phyloP scores from a whole-genome alignment of 345 rosid genomes.

The Sisymbrium irio region DNA sequence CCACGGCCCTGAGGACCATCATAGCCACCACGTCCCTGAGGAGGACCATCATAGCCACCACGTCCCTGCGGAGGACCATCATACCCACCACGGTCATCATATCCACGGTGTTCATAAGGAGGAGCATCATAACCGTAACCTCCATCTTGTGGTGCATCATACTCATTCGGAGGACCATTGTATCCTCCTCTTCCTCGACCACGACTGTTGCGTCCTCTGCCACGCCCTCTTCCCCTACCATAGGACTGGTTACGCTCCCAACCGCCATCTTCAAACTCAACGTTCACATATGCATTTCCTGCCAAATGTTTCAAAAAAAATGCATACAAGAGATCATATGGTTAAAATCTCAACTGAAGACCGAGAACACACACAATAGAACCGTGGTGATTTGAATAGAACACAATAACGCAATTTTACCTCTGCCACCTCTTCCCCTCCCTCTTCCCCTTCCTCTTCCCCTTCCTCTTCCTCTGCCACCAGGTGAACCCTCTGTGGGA shows the following conservation, averaged over 20 bases:
- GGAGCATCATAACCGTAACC: constrained; percentile 64
- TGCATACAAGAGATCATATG: background rate
- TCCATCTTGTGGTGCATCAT: constrained; percentile 64
- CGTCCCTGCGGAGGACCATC: constrained; percentile 11
- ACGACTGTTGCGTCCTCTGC: constrained; percentile 74
- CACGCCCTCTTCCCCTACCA: constrained; percentile 81
- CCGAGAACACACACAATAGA: background rate
- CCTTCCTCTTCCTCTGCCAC: constrained; percentile 64
- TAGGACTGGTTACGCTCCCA: constrained; percentile 65
- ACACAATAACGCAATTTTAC: constrained; percentile 16
- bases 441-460: constrained; percentile 63
- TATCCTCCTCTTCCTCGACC: constrained; percentile 89
- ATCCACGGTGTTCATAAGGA: constrained; percentile 30
- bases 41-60: constrained; percentile 20
- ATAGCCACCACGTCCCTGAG: constrained; percentile 8
- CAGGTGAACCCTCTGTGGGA: constrained; percentile 67
- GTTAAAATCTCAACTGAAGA: background rate
- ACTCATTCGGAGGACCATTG: constrained; percentile 55
- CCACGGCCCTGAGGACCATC: constrained; percentile 17
- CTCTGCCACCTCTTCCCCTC: constrained; percentile 40
- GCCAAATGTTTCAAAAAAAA: background rate
- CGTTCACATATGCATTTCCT: constrained; percentile 71
- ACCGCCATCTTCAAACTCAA: constrained; percentile 77
- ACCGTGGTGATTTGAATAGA: background rate
- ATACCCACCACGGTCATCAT: constrained; percentile 31